phyloP scores from a whole-genome alignment of 202 grass and related monocot species.

The Dendrocalamus latiflorus region DNA sequence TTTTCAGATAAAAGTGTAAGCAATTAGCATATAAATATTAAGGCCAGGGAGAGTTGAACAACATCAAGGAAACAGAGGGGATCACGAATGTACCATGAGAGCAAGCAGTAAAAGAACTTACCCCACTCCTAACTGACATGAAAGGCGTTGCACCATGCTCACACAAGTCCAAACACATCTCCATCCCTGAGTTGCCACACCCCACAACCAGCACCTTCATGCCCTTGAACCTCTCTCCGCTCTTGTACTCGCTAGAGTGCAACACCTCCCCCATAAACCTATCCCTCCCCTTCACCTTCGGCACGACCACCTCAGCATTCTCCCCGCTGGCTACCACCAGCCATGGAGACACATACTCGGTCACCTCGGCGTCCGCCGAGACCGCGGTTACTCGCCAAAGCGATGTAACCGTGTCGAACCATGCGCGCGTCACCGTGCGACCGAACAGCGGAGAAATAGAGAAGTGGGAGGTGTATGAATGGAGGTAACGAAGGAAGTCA shows the following conservation, averaged over 20 bases:
- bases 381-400: constrained; percentile 58
- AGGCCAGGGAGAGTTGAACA: background rate
- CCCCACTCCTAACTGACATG: constrained; percentile 90
- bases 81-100: constrained; percentile 2
- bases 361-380: background rate
- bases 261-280: constrained; percentile 57
- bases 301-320: constrained; percentile 79
- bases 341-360: constrained; percentile 68
- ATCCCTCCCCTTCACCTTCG: constrained; percentile 66
- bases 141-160: constrained; percentile 80
- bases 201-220: constrained; percentile 79
- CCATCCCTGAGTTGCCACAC: constrained; percentile 96
- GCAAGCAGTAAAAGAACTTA: background rate
- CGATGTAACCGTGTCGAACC: constrained; percentile 32
- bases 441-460: constrained; percentile 56
- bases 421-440: constrained; percentile 48
- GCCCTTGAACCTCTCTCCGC: constrained; percentile 61
- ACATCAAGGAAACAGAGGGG: background rate
- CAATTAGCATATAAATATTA: background rate
- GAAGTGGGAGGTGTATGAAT: constrained; percentile 64
- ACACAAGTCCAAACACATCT: constrained; percentile 85
- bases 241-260: constrained; percentile 83
- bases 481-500: constrained; percentile 80
- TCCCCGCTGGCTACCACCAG: constrained; percentile 89
- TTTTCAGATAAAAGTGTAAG: background rate